These are phyloP conservation scores for Reticulascus tulasneorum DNA, from an alignment of 2,329 filamentous ascomycete species.

Conservation along the genomic window DNA sequence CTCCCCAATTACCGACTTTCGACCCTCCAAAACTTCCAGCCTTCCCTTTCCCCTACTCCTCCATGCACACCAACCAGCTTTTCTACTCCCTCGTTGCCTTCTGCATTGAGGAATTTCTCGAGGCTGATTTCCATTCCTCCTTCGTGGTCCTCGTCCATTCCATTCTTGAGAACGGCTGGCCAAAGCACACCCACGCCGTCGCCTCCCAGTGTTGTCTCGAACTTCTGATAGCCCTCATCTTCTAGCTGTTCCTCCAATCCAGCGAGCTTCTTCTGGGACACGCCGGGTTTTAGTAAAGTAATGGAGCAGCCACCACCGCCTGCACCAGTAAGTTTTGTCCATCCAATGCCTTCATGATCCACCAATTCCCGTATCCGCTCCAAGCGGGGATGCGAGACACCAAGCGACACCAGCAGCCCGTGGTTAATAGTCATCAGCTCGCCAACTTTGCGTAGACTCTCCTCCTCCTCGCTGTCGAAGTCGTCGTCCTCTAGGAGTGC, in stretches of 20 bases:
- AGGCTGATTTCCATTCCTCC: conserved; percentile 91
- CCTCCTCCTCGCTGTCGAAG: conserved; percentile 63
- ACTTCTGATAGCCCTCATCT: conserved; percentile 74
- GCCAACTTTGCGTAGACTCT: conserved; percentile 69
- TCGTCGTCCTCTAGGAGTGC: conserved; percentile 53
- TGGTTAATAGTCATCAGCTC: conserved; percentile 93
- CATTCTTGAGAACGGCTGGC: conserved; percentile 86
- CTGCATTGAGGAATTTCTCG: conserved; percentile 75
- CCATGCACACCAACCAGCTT: conserved; percentile 76
- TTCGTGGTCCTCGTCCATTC: conserved; percentile 69
- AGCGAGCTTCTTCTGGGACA: conserved; percentile 51
- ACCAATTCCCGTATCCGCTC: conserved; percentile 89
- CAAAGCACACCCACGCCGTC: conserved; percentile 92
- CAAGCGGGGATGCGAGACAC: conserved; percentile 89
- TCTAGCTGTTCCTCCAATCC: conserved; percentile 63
- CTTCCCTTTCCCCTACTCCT: conserved; percentile 64
- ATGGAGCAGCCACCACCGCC: conserved; percentile 96
- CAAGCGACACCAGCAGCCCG: conserved; percentile 82
- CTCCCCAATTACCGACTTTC: conserved; percentile 34
- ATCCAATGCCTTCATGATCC: conserved; percentile 84
- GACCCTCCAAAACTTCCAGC: conserved; percentile 83
- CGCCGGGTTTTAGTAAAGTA: conserved; percentile 72
- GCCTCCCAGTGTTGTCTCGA: conserved; percentile 85
- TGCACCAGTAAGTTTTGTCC: conserved; percentile 95
- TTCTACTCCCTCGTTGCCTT: conserved; percentile 79